Evolutionary conservation across 208 protist species (phyloP).

Genomic region (Wallacemonas collosoma): DNA sequence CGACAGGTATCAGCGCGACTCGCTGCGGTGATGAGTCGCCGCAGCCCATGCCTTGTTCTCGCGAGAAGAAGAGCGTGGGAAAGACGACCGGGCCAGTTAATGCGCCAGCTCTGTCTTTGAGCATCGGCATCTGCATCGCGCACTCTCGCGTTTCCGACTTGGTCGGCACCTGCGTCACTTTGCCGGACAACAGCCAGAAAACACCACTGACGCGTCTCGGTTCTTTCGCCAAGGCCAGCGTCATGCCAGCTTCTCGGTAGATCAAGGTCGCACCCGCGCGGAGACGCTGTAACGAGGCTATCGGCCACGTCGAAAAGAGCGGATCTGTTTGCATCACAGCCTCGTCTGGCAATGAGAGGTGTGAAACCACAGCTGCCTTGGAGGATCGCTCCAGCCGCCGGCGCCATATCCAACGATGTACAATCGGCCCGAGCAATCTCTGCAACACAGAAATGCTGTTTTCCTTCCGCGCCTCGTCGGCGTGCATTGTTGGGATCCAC

Average conservation of each 20-base stretch:
- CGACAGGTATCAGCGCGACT: conserved; percentile 5
- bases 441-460: conserved; percentile 28
- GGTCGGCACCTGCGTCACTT: conserved; percentile 55
- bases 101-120: conserved; percentile 18
- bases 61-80: conserved; percentile 34
- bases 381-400: not conserved
- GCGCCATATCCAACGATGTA: conserved; percentile 10
- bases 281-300: conserved; percentile 32
- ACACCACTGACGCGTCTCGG: conserved; percentile 33
- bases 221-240: conserved; percentile 49
- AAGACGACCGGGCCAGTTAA: conserved; percentile 39
- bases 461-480: conserved; percentile 14
- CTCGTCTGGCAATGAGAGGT: conserved; percentile 12
- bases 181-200: conserved; percentile 68
- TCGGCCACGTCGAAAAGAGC: conserved; percentile 53
- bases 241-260: conserved; percentile 31
- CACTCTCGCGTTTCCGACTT: conserved; percentile 41
- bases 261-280: conserved; percentile 28
- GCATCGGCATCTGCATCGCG: conserved; percentile 27
- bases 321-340: conserved; percentile 26
- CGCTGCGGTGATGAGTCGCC: conserved; percentile 21
- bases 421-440: conserved; percentile 26
- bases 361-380: not conserved
- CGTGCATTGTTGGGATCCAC: conserved; percentile 6
- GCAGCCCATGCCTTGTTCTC: not conserved